Base-by-base conservation (phyloP, 2,329 filamentous ascomycete species). In the Chalaropsis ovoidea region DNA sequence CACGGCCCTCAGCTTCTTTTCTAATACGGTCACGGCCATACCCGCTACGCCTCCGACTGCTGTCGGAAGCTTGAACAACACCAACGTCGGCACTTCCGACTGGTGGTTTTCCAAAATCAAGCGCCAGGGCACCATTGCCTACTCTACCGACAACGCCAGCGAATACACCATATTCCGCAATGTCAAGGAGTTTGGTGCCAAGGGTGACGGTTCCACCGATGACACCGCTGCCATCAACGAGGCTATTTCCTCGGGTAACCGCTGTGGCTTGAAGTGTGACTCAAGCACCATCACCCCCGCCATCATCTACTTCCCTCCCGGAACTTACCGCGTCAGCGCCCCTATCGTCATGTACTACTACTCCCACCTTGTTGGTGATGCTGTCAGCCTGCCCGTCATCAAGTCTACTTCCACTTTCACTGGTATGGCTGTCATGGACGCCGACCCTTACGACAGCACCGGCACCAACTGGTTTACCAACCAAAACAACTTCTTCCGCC, bases 351-450 rank as follows among this genome's bases (percentile, higher is more conserved):
- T 91, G 74, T 87, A 87, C 75, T 97, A 97, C 80, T 96, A 96
- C 79, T 95, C 92, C 10, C 91, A 96, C 74, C 84, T 97, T 68
- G 80, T 96, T 43, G 93, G 93, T 66, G 91, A 97, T 77, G 85
- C 87, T 61, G 73, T 83, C 71, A 79, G 82, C 69, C 75, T 86
- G 15, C 91, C 93, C 0, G 86, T 86, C 0, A 80, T 96, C 75
- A 90, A 93, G 78, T 87, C 88, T 2, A 75, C 84, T 1, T 74
- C 86, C 54, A 78, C 79, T 71, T 99, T 97, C 72, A 70, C 79
- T n/a, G 94, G 93, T 60, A 95, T 96, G 78, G 92, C 88, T 54
- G 82, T 97, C 64, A 88, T 99, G 70, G 92, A 96, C 73, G 81
- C 89, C 1, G 87, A 97, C 72, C 92, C 92, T 0, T 97, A 97